Evolutionary conservation across 805 yeast genomes (phyloP).

Genomic region (Candida parachauliodes): DNA sequence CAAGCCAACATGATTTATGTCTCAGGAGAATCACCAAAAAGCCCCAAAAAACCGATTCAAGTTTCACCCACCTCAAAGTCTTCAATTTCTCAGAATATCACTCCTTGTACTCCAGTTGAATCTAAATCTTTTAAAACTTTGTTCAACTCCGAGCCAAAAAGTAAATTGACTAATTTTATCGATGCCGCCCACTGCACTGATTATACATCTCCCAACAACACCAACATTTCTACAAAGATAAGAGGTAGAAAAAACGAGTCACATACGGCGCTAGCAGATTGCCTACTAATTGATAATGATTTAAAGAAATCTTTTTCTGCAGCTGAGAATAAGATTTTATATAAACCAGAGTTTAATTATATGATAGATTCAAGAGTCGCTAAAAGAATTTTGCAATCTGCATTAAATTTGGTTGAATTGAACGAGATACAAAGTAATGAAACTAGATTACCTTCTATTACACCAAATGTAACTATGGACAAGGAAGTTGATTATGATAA

Average conservation of each 20-base stretch:
- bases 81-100: neutral
- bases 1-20: too few relatives aligned
- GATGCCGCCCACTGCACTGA: too few relatives aligned
- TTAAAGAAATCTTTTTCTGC: constrained; percentile 4
- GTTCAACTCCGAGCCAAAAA: neutral
- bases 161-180: too few relatives aligned
- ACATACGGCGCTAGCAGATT: neutral
- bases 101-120: neutral
- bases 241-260: too few relatives aligned
- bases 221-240: neutral
- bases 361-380: neutral
- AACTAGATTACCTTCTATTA: neutral
- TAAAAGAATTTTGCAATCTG: constrained; percentile 1
- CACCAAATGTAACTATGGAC: neutral
- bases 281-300: neutral
- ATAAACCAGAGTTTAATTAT: too few relatives aligned
- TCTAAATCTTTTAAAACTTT: neutral
- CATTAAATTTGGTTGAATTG: constrained; percentile 2
- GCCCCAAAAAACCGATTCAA: too few relatives aligned
- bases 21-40: too few relatives aligned
- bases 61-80: neutral
- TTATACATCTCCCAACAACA: neutral
- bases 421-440: neutral
- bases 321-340: constrained; percentile 1
- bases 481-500: neutral